Conservation (phyloP, 441 rosid species). For the Jatropha podagrica region DNA sequence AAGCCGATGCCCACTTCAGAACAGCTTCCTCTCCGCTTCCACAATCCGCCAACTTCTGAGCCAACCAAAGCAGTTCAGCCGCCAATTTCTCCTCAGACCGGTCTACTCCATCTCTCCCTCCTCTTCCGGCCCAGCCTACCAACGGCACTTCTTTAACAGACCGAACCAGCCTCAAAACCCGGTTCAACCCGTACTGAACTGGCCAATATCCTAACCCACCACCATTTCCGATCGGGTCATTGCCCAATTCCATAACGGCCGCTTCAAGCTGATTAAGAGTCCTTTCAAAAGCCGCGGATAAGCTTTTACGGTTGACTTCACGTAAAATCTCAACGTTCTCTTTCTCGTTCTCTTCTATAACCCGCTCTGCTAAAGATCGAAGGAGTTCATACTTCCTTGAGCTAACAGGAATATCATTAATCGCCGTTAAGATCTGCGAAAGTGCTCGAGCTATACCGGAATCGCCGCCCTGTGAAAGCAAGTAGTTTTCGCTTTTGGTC, state of each 20-base stretch:
- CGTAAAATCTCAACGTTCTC: conserved; percentile 42
- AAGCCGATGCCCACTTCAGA: conserved; percentile 74
- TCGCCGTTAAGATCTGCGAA: conserved; percentile 51
- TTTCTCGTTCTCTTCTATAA: conserved; percentile 63
- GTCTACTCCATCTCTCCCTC: conserved; percentile 36
- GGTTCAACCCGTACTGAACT: conserved; percentile 38
- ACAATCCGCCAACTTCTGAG: conserved; percentile 62
- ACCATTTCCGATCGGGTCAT: conserved; percentile 18
- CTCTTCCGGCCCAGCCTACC: conserved; percentile 29
- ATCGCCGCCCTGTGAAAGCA: conserved; percentile 27
- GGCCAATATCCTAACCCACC: conserved; percentile 18
- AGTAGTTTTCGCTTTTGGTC: conserved; percentile 17
- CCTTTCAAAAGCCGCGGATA: conserved; percentile 66
- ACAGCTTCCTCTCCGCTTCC: conserved; percentile 73
- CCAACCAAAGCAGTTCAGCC: conserved; percentile 87
- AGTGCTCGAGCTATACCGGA: conserved; percentile 71
- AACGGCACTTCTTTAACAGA: conserved; percentile 39
- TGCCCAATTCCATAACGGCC: conserved; percentile 37
- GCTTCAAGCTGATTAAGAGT: conserved; percentile 57
- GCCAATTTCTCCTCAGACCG: conserved; percentile 67
- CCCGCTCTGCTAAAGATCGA: conserved; percentile 66
- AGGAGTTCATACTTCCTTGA: conserved; percentile 77
- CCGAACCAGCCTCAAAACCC: conserved; percentile 43
- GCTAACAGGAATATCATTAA: conserved; percentile 66
- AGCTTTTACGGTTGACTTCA: conserved; percentile 53